phyloP scores from a whole-genome alignment of 768 basidiomycete species.

The Xanthoconium stramineum region DNA sequence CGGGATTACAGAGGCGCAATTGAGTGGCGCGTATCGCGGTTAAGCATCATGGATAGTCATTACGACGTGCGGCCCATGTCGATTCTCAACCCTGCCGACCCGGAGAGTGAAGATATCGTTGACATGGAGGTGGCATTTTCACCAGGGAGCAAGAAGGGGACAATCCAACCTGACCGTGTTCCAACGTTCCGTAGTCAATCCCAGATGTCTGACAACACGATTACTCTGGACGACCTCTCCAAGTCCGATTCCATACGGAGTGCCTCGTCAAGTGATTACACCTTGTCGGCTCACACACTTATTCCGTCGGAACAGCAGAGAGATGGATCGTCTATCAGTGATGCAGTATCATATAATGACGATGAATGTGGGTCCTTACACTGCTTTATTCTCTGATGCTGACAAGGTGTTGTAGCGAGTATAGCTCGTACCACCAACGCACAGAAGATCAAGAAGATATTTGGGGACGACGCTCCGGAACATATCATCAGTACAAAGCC shows the following conservation, averaged over 20 bases:
- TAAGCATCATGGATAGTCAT: constrained; percentile 56
- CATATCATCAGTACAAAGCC: constrained; percentile 52
- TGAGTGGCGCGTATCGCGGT: constrained; percentile 71
- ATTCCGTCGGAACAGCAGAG: constrained; percentile 19
- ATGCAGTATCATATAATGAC: constrained; percentile 20
- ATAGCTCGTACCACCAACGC: constrained; percentile 28
- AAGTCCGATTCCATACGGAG: constrained; percentile 18
- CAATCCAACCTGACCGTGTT: constrained; percentile 18
- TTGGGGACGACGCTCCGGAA: constrained; percentile 58
- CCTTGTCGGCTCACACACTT: constrained; percentile 25
- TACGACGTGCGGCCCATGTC: constrained; percentile 43
- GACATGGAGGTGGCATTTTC: constrained; percentile 55
- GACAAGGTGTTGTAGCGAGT: constrained; percentile 18
- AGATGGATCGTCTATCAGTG: constrained; percentile 19
- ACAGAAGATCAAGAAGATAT: constrained; percentile 63
- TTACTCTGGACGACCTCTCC: constrained; percentile 29
- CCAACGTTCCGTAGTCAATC: constrained; percentile 33
- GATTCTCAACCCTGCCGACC: constrained; percentile 37
- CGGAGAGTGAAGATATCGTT: constrained; percentile 50
- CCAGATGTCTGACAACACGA: constrained; percentile 34
- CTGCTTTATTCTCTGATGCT: neutral
- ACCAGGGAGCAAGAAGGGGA: constrained; percentile 33
- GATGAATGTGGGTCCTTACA: constrained; percentile 21
- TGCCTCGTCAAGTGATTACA: constrained; percentile 22
- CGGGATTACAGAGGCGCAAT: constrained; percentile 74